Evolutionary conservation across 352 stramenopile genomes (phyloP).

Genomic region (Phytophthora cajani): DNA sequence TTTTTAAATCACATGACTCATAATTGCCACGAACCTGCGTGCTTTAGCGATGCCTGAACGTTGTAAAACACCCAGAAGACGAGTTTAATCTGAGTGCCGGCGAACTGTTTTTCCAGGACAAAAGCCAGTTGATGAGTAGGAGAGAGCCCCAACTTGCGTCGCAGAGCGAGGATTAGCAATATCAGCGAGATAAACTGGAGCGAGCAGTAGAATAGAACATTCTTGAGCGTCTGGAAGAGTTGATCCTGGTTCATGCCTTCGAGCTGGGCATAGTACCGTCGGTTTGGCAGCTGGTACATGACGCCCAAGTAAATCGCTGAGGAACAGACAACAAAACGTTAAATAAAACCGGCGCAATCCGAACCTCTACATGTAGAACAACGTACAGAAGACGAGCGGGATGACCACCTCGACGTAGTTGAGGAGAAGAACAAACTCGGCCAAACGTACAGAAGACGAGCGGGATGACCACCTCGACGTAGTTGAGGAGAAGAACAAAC

Average conservation of each 20-base stretch:
- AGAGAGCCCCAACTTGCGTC: background rate
- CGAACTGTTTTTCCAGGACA: background rate
- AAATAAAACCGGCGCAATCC: no score
- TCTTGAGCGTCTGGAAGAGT: background rate
- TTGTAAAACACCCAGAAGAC: slow-evolving; percentile 5
- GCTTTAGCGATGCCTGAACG: background rate
- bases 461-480: no score
- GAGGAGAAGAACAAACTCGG: background rate
- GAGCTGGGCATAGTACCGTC: background rate
- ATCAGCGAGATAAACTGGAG: background rate
- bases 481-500: no score
- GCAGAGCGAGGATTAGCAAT: background rate
- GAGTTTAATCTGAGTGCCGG: background rate
- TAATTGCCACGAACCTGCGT: background rate
- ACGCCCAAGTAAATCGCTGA: background rate
- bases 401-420: no score
- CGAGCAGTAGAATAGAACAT: background rate
- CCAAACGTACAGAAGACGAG: background rate
- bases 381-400: no score
- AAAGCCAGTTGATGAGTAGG: background rate
- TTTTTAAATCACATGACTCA: no score
- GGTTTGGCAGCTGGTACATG: background rate
- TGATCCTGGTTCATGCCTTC: background rate
- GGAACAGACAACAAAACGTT: no score
- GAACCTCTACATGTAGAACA: background rate